Evolutionary conservation across 2,329 filamentous ascomycete genomes (phyloP).

Genomic region (Fusarium nodosum): DNA sequence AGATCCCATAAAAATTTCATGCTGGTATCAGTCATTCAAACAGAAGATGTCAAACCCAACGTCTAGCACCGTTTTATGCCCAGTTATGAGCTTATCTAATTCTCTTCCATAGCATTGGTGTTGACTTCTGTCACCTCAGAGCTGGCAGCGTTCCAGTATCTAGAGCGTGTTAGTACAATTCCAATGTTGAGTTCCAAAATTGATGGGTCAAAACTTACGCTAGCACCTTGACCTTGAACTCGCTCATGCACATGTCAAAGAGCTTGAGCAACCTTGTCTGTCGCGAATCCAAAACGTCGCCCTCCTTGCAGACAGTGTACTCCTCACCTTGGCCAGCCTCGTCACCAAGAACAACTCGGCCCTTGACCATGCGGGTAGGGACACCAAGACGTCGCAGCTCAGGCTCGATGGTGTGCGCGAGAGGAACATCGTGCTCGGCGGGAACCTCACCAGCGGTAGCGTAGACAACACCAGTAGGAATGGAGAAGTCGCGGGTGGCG

Average conservation of each 20-base stretch:
- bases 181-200: too few species aligned
- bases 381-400: slow-evolving; percentile 90
- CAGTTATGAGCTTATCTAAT: slow-evolving; percentile 27
- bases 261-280: slow-evolving; percentile 95
- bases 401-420: slow-evolving; percentile 91
- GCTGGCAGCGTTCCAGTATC: slow-evolving; percentile 73
- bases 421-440: slow-evolving; percentile 83
- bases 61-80: slow-evolving; percentile 45
- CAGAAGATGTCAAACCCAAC: slow-evolving; percentile 48
- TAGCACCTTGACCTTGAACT: slow-evolving; percentile 86
- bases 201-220: slow-evolving; percentile 67
- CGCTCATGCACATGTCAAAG: slow-evolving; percentile 89
- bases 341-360: slow-evolving; percentile 81
- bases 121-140: slow-evolving; percentile 70
- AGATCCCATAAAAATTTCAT: slow-evolving; percentile 52
- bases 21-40: slow-evolving; percentile 55
- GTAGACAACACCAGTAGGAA: slow-evolving; percentile 87
- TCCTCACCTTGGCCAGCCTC: slow-evolving; percentile 66
- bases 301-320: slow-evolving; percentile 88
- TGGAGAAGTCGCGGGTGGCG: slow-evolving; percentile 80
- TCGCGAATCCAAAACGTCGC: slow-evolving; percentile 86
- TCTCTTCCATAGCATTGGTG: slow-evolving; percentile 56
- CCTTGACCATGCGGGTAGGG: slow-evolving; percentile 89
- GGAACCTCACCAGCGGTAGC: slow-evolving; percentile 84
- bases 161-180: slow-evolving; percentile 47